Percentiles rank a stretch among this genome's conserved stretches.
These are phyloP conservation scores for Diaporthe sp. DNA, from an alignment of 2,329 filamentous ascomycete genomes.

Conservation along the genomic window DNA sequence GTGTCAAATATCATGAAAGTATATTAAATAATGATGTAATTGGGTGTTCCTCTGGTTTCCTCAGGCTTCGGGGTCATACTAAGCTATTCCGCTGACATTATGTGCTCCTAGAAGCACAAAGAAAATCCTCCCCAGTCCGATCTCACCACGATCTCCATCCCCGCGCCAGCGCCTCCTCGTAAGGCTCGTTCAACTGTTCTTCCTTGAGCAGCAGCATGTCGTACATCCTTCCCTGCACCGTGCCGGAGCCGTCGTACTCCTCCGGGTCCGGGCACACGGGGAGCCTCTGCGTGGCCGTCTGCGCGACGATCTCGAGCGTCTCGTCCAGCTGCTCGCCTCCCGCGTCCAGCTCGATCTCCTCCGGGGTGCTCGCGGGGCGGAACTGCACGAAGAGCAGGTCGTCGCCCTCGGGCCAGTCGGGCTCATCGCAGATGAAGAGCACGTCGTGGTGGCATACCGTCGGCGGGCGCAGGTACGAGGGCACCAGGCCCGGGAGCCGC, in stretches of 20 bases:
- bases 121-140: background rate
- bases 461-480: conserved; percentile 5
- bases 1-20: background rate
- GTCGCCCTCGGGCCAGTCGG: conserved; percentile 18
- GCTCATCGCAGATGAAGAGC: conserved; percentile 25
- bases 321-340: conserved; percentile 12
- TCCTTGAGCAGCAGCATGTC: conserved; percentile 25
- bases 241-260: conserved; percentile 12
- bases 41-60: too few relatives aligned
- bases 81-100: background rate
- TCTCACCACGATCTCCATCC: conserved; percentile 26
- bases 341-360: background rate
- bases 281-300: background rate
- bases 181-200: conserved; percentile 1
- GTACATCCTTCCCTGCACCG: conserved; percentile 17
- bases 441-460: conserved; percentile 17
- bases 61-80: background rate
- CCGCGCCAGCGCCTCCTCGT: background rate
- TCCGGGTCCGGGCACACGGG: conserved; percentile 21
- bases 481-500: conserved; percentile 5
- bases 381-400: conserved; percentile 20
- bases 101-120: background rate
- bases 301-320: conserved; percentile 5
- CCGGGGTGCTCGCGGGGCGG: conserved; percentile 11
- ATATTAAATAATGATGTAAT: background rate